phyloP scores from a whole-genome alignment of 306 rosid species.

The Vicia sativa region DNA sequence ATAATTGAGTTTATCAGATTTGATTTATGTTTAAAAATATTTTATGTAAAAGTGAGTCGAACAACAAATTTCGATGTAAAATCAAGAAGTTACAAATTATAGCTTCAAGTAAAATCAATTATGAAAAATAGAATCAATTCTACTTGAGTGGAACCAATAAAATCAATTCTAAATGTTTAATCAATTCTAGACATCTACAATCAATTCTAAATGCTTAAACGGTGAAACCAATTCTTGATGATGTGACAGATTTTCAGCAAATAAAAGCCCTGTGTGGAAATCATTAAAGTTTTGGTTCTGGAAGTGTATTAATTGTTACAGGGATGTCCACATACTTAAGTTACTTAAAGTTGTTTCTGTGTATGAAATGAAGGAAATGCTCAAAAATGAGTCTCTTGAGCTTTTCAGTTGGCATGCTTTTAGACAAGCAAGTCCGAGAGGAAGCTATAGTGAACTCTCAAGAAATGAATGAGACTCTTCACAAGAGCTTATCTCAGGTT shows the following conservation, averaged over 20 bases:
- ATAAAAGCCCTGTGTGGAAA: constrained; percentile 14
- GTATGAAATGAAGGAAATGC: constrained; percentile 11
- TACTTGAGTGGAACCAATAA: too few relatives aligned
- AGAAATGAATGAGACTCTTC: constrained; percentile 9
- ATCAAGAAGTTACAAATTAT: too few relatives aligned
- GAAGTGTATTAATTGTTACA: constrained; percentile 42
- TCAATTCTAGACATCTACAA: too few relatives aligned
- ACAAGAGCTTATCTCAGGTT: constrained; percentile 37
- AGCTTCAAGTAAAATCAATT: too few relatives aligned
- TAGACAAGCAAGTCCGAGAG: neutral
- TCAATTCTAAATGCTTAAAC: too few relatives aligned
- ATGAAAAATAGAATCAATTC: too few relatives aligned
- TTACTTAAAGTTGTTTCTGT: neutral
- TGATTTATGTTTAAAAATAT: too few relatives aligned
- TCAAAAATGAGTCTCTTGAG: constrained; percentile 5
- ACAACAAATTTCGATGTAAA: too few relatives aligned
- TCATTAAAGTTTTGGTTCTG: constrained; percentile 21
- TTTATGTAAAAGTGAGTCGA: too few relatives aligned
- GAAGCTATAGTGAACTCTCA: neutral
- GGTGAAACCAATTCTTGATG: constrained; percentile 16
- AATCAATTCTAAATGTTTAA: too few relatives aligned
- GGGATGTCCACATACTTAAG: constrained; percentile 33
- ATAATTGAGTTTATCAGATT: too few relatives aligned
- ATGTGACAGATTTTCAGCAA: constrained; percentile 15
- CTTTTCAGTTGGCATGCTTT: neutral